Base-by-base conservation (phyloP, 2,329 filamentous ascomycete genomes). In the Zymoseptoria brevis region DNA sequence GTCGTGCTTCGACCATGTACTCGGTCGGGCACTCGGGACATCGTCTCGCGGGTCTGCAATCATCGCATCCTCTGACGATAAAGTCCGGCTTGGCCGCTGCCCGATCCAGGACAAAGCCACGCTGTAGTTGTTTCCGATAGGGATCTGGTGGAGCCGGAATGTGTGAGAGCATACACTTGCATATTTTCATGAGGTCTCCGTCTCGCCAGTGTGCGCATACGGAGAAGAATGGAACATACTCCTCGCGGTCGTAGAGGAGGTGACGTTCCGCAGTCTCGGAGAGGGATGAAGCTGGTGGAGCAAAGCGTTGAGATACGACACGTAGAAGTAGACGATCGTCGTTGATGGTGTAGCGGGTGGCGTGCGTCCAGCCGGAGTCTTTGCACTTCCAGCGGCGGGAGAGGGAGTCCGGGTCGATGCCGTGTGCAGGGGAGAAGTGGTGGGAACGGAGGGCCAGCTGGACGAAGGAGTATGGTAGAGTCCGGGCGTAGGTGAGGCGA, bases 11-110 rank as follows among this genome's bases (percentile, higher is more conserved):
- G 53, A 85, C 75, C 9, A 86, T 72, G 61, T 86, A 86, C 66
- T 87, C 83, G 0, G 81, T 81, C 1, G 83, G 82, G 68, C 83
- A 87, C 56, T 82, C 78, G 0, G 83, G 81, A 69, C 83, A 87
- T 30, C 83, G 75, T 3, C 83, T 76, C 75, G 84, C 83, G 2
- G 83, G 83, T 7, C 79, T 74, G 67, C 83, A 87, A 16, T 76
- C 72, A 1, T 76, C 75, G 67, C 83, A 87, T 6, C 83, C 74
- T 0, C 72, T 75, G 9, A 81, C 75, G 48, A 83, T 77, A 30
- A 76, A 72, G 56, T 78, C 76, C 0, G 73, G 72, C 21, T 73
- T 71, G 41, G 75, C 76, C 63, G 61, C 60, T 16, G 62, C 52
- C 16, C 62, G 59, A 54, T 59, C 62, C 45, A 71, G 53, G 50